Percentiles rank a stretch among this genome's conserved stretches.
Evolutionary conservation across 768 basidiomycete species (phyloP).

Genomic region (Tricholoma hemisulphureum): DNA sequence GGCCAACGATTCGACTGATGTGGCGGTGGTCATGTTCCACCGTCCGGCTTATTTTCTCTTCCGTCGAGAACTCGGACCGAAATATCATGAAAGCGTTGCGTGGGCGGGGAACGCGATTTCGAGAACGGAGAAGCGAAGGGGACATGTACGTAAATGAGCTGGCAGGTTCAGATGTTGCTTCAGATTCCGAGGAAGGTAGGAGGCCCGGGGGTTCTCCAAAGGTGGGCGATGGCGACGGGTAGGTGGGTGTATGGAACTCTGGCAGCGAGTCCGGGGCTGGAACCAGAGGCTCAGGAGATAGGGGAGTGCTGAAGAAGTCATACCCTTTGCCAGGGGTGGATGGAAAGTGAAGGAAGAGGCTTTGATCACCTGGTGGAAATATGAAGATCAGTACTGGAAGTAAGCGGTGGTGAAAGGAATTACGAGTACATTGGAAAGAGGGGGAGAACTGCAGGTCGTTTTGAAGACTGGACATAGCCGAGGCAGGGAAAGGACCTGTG

Average conservation of each 20-base stretch:
- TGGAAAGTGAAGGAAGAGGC: constrained; percentile 8
- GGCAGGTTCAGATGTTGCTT: neutral
- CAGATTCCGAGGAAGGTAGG: constrained; percentile 9
- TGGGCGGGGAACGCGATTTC: constrained; percentile 68
- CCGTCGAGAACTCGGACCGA: constrained; percentile 57
- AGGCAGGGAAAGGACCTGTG: neutral
- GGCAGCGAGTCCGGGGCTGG: constrained; percentile 1
- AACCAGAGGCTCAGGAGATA: constrained; percentile 3
- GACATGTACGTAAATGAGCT: constrained; percentile 16
- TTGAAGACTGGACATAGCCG: constrained; percentile 11
- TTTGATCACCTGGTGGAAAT: constrained; percentile 8
- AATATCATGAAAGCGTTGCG: constrained; percentile 83
- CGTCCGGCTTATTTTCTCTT: constrained; percentile 43
- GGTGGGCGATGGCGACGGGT: constrained; percentile 13
- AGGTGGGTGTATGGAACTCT: constrained; percentile 6
- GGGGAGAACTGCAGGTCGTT: constrained; percentile 7
- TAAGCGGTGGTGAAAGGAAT: neutral
- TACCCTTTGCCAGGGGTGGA: neutral
- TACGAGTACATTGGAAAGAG: constrained; percentile 8
- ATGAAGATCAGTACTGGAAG: constrained; percentile 3
- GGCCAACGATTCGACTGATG: constrained; percentile 55
- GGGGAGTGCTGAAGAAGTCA: constrained; percentile 2
- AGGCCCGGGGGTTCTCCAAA: constrained; percentile 2
- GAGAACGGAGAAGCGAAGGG: constrained; percentile 26
- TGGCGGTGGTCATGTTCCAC: constrained; percentile 59